phyloP scores from a whole-genome alignment of 306 rosid species.

The Rosa lucieae region DNA sequence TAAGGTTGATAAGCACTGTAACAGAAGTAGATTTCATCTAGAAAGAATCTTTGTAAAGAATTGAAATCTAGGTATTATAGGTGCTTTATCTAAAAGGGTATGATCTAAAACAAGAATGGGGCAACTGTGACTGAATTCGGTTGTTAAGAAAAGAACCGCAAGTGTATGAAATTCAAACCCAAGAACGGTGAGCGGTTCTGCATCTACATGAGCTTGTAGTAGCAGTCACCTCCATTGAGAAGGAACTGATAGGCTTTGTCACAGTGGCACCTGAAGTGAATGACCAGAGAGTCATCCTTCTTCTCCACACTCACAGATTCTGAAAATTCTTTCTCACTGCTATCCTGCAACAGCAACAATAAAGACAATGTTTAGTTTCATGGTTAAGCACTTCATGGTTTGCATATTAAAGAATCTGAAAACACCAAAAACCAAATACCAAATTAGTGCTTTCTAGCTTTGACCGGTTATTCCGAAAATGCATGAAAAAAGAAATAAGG shows the following conservation, averaged over 20 bases:
- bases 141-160: background rate
- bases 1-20: background rate
- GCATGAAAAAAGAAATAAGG: background rate
- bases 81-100: background rate
- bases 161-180: constrained; percentile 1
- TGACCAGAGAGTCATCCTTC: constrained; percentile 36
- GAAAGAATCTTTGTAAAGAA: background rate
- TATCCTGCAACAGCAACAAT: constrained; percentile 31
- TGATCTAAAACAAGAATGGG: background rate
- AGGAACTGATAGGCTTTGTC: constrained; percentile 55
- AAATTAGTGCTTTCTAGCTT: background rate
- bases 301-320: constrained; percentile 56
- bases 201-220: constrained; percentile 54
- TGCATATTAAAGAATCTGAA: background rate
- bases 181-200: background rate
- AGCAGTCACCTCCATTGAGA: constrained; percentile 44
- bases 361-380: background rate
- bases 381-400: background rate
- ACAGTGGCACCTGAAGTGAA: constrained; percentile 59
- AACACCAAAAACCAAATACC: background rate
- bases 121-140: background rate
- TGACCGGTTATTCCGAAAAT: background rate
- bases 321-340: constrained; percentile 27
- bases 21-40: background rate
- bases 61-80: background rate